Evolutionary conservation across 78 protist genomes (phyloP), one percentile per base, ranked within the genome.

Genomic region (Speleostelium caveatum): DNA sequence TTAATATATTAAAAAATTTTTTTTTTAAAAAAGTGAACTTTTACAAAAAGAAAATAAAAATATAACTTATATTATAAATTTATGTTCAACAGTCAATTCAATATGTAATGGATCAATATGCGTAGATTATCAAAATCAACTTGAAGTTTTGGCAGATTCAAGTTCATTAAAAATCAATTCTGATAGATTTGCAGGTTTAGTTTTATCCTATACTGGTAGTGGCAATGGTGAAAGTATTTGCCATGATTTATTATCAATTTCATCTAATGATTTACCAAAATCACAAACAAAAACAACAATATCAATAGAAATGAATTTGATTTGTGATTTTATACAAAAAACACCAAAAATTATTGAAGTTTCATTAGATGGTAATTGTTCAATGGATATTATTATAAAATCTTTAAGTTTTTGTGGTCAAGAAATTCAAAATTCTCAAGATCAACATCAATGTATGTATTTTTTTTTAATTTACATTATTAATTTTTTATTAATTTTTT

Each of bases 61-160:
- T 14, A 45, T 45, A 45, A 10, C 10, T 6, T 14, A 45, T 45
- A 6, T 45, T 45, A 45, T 14, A 45, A 45, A 14, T 45, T 45
- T 45, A 10, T 45, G 53, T 45, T 30, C 73, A 28, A 92, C 90
- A 38, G 76, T 41, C 2, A 41, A 41, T 68, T 28, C 36, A 41
- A 41, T 41, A 41, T 41, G 35, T 41, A 26, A 17, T 26, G 1
- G 26, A 21, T 21, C 59, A 72, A 72, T 53, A 72, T 53, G 78
- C 16, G 17, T 58, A 58, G 17, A 58, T 19, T 19, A 58, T 19
- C 16, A 58, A 19, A 58, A 4, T 19, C 7, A 58, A n/a, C 17
- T 58, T n/a, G 17, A 19, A 58, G 53, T 58, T n/a, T 58, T 22
- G 17, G 78, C 53, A 10, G 19, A 33, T 10, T 53, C 56, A 26